Base-by-base conservation (phyloP, 2,329 filamentous ascomycete species). In the Pezicula neosporulosa region DNA sequence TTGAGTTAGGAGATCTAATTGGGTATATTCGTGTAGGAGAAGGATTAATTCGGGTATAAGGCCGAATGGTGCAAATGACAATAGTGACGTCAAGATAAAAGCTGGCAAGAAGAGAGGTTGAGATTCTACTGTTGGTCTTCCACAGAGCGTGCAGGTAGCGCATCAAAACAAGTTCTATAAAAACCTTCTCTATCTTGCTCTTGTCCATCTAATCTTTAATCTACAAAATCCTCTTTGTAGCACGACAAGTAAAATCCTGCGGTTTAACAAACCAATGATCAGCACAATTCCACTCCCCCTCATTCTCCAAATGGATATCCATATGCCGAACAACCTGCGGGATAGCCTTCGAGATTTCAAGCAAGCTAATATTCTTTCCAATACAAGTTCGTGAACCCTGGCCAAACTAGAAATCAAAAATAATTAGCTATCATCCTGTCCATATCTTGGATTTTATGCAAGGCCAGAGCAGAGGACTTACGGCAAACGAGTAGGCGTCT, bases 331-430 rank as follows among this genome's bases (percentile, higher is more conserved):
- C 35, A 7, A 47, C 19, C 21, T 47, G 44, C 19, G 70, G 70
- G 3, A 73, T 62, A 6, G 72, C 48, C 55, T 72, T 73, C 7
- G 61, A 63, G 45, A 74, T 67, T 51, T 74, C 71, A 46, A 74
- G 58, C 2, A 67, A 57, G 0, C 70, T 67, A 21, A 73, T 65
- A 42, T 74, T 64, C 30, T 68, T 64, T 0, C 72, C 72, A 0
- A 74, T 51, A 42, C 72, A 74, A 0, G 66, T 70, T 4, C 71
- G 57, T 0, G 66, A 63, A 1, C 70, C 70, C 8, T 66, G 52
- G 0, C 70, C 69, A 48, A 72, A 72, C 65, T 16, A 39, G 41
- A 73, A 57, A 9, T 33, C 30, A 9, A 33, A 33, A 13, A 33
- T 7, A 13, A 33, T 33, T 1, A 9, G 10, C 9, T 15, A 39